Evolutionary conservation across 2,329 filamentous ascomycete genomes (phyloP), one percentile per base, ranked within the genome.

Genomic region (Sporothrix phasma): DNA sequence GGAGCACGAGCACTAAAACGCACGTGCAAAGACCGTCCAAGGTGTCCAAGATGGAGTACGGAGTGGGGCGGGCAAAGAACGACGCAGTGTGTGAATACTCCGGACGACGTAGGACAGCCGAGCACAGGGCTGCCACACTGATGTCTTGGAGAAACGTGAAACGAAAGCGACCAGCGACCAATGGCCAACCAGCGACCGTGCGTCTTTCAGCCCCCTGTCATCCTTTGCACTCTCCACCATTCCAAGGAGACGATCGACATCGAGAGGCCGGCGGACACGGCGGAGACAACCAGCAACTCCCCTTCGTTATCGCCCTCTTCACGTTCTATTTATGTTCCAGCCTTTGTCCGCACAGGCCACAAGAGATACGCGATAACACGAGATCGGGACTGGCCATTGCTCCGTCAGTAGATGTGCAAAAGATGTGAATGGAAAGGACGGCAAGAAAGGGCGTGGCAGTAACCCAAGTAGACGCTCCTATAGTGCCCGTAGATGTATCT

Each of bases 81-180:
- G 2, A 3, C 34, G 34, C 2, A 37, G 34, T 34, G 5, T 8
- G 31, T 34, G 10, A 34, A 34, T 10, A 37, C 34, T 37, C 8
- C 19, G 31, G 39, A 37, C 5, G 26, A 26, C 5, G 11, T 19
- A 17, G n/a, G 26, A 41, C 15, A 37, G 10, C 15, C 34, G 31
- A 43, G 24, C 24, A 29, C 15, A 62, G 22, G 46, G 45, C 31
- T 41, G 45, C 13, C 31, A 54, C 51, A 39, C 51, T 22, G 11
- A n/a, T n/a, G n/a, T n/a, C n/a, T n/a, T n/a, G n/a, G n/a, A n/a
- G 45, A 59, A 59, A 59, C 39, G 45, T 59, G 56, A 59, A 59
- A 59, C 56, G 45, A 41, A 58, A 39, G 26, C 11, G 15, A 31
- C 39, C 56, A 22, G 34, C 34, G 34, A 22, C 53, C 8, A 58